Percentiles rank a stretch among this genome's conserved stretches.
Evolutionary conservation across 805 yeast species (phyloP).

Genomic region (Starmera caribaea): DNA sequence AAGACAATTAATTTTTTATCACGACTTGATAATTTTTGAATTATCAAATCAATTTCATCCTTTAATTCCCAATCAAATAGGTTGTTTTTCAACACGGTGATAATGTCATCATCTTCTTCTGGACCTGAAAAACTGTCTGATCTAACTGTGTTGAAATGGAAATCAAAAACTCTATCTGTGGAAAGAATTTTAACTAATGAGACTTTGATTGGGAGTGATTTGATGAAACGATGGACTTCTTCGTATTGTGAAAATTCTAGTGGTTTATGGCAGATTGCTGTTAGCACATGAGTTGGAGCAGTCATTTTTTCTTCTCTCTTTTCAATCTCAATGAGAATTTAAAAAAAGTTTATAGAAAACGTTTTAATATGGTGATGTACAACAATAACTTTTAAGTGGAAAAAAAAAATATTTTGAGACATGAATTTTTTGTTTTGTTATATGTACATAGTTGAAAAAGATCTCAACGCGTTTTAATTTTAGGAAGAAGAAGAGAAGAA

Average conservation of each 20-base stretch:
- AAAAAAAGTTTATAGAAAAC: too few relatives aligned
- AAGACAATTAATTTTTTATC: constrained; percentile 60
- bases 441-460: too few relatives aligned
- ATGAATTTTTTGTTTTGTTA: too few relatives aligned
- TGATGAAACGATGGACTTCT: constrained; percentile 17
- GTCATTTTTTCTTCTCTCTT: too few relatives aligned
- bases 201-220: constrained; percentile 21
- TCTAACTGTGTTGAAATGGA: constrained; percentile 9
- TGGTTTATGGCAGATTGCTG: constrained; percentile 18
- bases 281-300: constrained; percentile 10
- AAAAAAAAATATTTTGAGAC: too few relatives aligned
- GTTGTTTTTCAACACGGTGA: constrained; percentile 7
- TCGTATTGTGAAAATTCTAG: constrained; percentile 12
- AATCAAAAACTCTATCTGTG: constrained; percentile 29
- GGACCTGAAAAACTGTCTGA: constrained; percentile 12
- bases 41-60: constrained; percentile 29
- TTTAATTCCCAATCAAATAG: constrained; percentile 10
- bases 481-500: too few relatives aligned
- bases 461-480: too few relatives aligned
- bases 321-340: too few relatives aligned
- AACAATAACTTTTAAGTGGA: too few relatives aligned
- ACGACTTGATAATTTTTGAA: constrained; percentile 30
- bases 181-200: constrained; percentile 12
- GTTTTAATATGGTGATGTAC: too few relatives aligned
- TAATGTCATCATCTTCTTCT: constrained; percentile 5